Percentiles rank a stretch among this genome's conserved stretches.
phyloP scores from a whole-genome alignment of 805 yeast species.

The Candida parachauliodes region DNA sequence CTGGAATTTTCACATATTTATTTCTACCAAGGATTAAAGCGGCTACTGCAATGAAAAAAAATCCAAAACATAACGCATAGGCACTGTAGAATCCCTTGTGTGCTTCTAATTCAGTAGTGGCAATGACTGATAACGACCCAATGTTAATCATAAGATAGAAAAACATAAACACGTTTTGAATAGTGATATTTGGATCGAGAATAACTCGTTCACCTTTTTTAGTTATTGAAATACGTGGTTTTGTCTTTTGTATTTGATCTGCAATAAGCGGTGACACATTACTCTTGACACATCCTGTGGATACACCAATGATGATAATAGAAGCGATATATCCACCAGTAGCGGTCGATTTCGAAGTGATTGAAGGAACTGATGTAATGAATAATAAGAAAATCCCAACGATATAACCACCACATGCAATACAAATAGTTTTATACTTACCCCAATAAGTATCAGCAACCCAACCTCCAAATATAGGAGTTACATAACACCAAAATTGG shows the following conservation, averaged over 20 bases:
- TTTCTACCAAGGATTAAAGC: constrained; percentile 54
- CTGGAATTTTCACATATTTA: constrained; percentile 55
- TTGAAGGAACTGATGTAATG: constrained; percentile 64
- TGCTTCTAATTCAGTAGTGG: constrained; percentile 69
- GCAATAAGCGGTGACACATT: constrained; percentile 75
- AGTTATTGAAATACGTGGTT: constrained; percentile 35
- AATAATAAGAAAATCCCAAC: constrained; percentile 62
- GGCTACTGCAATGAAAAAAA: constrained; percentile 50
- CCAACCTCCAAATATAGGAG: constrained; percentile 76
- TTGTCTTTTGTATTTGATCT: constrained; percentile 47
- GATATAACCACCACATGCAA: constrained; percentile 56
- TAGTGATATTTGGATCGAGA: constrained; percentile 63
- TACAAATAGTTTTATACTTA: constrained; percentile 63
- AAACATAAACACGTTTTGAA: constrained; percentile 70
- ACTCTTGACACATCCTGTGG: constrained; percentile 79
- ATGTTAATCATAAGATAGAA: constrained; percentile 75
- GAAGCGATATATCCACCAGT: constrained; percentile 60
- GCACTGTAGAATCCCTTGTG: constrained; percentile 74
- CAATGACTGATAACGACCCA: constrained; percentile 72
- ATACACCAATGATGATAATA: constrained; percentile 63
- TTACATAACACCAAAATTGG: constrained; percentile 79
- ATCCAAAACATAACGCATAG: constrained; percentile 62
- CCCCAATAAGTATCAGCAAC: constrained; percentile 74
- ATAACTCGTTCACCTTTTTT: constrained; percentile 39
- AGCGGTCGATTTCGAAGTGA: constrained; percentile 47